These are phyloP conservation scores for Hydrangea macrophylla DNA, from an alignment of 148 eudicot genomes.

Conservation along the genomic window DNA sequence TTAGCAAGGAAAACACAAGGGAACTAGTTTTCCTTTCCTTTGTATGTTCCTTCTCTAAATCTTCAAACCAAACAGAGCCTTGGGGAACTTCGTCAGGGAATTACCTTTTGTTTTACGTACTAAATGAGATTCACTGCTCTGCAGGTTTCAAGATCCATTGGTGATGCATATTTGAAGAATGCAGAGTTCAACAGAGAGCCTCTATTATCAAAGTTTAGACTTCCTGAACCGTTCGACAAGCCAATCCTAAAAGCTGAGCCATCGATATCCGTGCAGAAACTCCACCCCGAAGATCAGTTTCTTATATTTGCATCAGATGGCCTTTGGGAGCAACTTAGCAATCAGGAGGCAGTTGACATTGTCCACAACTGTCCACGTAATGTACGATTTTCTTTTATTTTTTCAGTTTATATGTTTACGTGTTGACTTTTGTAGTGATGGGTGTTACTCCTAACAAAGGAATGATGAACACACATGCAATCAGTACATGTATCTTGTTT, in stretches of 20 bases:
- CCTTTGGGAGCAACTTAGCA: slow-evolving; percentile 82
- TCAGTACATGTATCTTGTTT: not conserved
- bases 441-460: not conserved
- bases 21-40: too few species aligned
- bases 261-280: slow-evolving; percentile 47
- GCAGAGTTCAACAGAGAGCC: slow-evolving; percentile 68
- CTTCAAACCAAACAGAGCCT: too few species aligned
- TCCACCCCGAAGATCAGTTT: slow-evolving; percentile 59
- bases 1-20: too few species aligned
- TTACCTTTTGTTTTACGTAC: not conserved
- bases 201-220: slow-evolving; percentile 53
- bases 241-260: slow-evolving; percentile 71
- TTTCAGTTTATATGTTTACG: not conserved
- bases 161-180: slow-evolving; percentile 79
- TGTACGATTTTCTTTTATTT: slow-evolving; percentile 34
- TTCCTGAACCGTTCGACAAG: slow-evolving; percentile 49
- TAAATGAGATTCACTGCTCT: not conserved
- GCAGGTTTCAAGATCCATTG: slow-evolving; percentile 78
- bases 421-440: not conserved
- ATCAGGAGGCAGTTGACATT: slow-evolving; percentile 73
- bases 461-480: not conserved
- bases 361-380: slow-evolving; percentile 49
- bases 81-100: not conserved
- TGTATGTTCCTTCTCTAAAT: too few species aligned
- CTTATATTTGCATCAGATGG: slow-evolving; percentile 86